Conservation (phyloP, 2,329 filamentous ascomycete genomes). For the Penicillium sp. region DNA sequence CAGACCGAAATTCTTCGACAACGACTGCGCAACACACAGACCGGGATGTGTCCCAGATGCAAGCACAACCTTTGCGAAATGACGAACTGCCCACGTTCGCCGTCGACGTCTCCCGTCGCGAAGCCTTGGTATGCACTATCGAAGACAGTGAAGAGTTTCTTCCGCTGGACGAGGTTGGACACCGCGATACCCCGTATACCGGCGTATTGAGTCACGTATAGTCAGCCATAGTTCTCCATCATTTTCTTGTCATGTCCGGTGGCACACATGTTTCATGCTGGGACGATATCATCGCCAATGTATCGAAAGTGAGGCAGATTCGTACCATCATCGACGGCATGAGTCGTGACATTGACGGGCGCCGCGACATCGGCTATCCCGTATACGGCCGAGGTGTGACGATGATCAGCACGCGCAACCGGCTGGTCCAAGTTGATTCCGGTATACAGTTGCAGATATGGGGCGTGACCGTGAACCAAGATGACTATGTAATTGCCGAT, state of each 20-base stretch:
- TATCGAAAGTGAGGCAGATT: conserved; percentile 19
- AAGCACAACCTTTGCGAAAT: no score
- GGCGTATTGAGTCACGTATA: no score
- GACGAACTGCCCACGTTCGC: no score
- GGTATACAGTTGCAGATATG: conserved; percentile 19
- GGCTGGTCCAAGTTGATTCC: conserved; percentile 28
- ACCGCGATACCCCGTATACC: no score
- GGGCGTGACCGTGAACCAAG: conserved; percentile 12
- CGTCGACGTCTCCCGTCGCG: no score
- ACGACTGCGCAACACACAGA: conserved; percentile 31
- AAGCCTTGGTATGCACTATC: no score
- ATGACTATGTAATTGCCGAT: conserved; percentile 20
- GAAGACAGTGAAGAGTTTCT: no score
- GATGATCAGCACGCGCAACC: conserved; percentile 28
- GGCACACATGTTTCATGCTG: conserved; percentile 18
- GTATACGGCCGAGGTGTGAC: conserved; percentile 28
- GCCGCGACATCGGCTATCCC: conserved; percentile 27
- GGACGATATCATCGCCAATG: conserved; percentile 20
- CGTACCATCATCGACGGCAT: conserved; percentile 29
- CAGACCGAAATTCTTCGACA: not conserved
- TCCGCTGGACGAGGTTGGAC: no score
- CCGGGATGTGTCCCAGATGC: no score
- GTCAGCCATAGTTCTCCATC: not conserved
- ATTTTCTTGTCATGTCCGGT: conserved; percentile 15
- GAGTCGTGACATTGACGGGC: conserved; percentile 30